Conservation (phyloP, 2,329 filamentous ascomycete genomes). For the Arachnomyces sp. region DNA sequence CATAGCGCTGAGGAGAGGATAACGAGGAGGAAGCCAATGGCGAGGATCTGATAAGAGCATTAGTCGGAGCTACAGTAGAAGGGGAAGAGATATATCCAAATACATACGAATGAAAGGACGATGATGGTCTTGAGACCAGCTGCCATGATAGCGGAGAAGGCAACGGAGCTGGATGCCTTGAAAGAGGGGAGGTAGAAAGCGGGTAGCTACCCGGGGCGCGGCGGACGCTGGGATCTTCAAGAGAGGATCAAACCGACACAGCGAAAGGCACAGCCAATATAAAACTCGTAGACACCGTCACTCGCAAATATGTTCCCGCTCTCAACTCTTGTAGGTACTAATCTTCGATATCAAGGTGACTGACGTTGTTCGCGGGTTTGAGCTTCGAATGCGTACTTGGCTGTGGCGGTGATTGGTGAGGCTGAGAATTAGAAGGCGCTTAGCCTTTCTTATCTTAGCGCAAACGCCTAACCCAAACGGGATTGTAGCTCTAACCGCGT, state of each 20-base stretch:
- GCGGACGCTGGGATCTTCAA: constrained; percentile 11
- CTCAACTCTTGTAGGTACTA: no score
- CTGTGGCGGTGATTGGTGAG: no score
- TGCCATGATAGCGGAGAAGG: constrained; percentile 44
- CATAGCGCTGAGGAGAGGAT: constrained; percentile 96
- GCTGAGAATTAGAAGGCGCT: no score
- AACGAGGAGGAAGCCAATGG: constrained; percentile 96
- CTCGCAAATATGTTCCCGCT: no score
- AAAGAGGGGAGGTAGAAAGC: constrained; percentile 6
- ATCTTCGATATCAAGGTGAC: no score
- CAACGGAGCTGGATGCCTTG: constrained; percentile 16
- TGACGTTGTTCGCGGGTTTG: no score
- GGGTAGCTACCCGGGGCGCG: constrained; percentile 11
- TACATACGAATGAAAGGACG: constrained; percentile 82
- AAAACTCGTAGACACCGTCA: no score
- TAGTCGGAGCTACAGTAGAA: neutral
- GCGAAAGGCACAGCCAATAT: no score
- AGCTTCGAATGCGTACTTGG: no score
- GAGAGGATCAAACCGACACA: constrained; percentile 5
- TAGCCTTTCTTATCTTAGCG: no score
- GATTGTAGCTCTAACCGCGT: constrained; percentile 13
- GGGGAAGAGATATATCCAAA: constrained; percentile 1
- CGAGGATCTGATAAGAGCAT: constrained; percentile 59
- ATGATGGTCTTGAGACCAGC: constrained; percentile 99
- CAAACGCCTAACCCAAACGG: constrained; percentile 11